Conservation (phyloP, 352 stramenopile species). For the Globisporangium canariense region DNA sequence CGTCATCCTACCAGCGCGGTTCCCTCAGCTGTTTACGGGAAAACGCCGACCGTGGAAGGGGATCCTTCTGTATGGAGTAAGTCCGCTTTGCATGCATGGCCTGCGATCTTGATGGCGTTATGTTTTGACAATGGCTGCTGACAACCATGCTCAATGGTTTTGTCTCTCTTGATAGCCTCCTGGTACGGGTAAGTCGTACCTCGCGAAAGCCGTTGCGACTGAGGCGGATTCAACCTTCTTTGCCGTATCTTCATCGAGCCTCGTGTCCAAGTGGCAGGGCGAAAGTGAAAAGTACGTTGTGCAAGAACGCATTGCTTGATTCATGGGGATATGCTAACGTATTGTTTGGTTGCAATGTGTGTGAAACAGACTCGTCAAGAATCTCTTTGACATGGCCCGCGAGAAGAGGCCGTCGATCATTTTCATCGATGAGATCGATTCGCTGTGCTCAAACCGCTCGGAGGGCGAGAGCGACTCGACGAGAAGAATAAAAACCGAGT, state of each 20-base stretch:
- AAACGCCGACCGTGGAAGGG: constrained; percentile 92
- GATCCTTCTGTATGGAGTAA: constrained; percentile 97
- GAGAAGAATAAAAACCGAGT: constrained; percentile 97
- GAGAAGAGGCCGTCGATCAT: constrained; percentile 94
- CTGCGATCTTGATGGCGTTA: not conserved
- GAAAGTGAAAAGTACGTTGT: constrained; percentile 88
- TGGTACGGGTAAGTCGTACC: constrained; percentile 94
- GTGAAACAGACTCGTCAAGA: constrained; percentile 90
- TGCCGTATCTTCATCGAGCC: constrained; percentile 95
- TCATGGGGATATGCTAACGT: not conserved
- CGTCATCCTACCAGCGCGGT: constrained; percentile 95
- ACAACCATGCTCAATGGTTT: not conserved
- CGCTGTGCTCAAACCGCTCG: constrained; percentile 88
- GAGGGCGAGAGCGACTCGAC: constrained; percentile 96
- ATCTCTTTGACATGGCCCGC: constrained; percentile 98
- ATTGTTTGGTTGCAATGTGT: not conserved
- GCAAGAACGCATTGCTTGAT: not conserved
- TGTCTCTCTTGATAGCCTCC: constrained; percentile 40
- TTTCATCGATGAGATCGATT: constrained; percentile 98
- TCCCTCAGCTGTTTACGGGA: constrained; percentile 97
- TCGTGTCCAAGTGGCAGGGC: constrained; percentile 98
- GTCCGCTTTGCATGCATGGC: constrained; percentile 17
- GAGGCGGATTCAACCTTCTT: constrained; percentile 99
- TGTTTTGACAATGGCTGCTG: not conserved
- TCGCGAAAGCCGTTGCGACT: constrained; percentile 98